Evolutionary conservation across 805 yeast species (phyloP).

Genomic region (Ogataea henricii): DNA sequence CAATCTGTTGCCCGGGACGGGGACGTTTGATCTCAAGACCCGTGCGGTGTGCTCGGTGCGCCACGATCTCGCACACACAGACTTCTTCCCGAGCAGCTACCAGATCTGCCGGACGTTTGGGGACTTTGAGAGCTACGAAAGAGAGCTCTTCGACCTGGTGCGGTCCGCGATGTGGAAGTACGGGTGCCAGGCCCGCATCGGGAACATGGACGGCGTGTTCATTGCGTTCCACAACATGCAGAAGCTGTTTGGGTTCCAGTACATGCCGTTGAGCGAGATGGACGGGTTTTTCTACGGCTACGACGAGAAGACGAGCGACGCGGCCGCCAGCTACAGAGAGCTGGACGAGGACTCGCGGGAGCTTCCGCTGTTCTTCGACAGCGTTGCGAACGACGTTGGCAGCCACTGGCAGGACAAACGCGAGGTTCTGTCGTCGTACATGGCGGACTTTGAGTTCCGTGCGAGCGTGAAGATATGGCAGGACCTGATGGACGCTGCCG

Average conservation of each 20-base stretch:
- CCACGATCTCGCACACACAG: slow-evolving; percentile 62
- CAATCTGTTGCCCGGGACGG: slow-evolving; percentile 78
- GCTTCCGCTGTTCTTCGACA: background rate
- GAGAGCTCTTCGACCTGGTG: slow-evolving; percentile 76
- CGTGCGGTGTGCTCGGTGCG: slow-evolving; percentile 88
- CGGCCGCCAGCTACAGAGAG: background rate
- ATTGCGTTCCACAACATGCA: slow-evolving; percentile 86
- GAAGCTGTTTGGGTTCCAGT: slow-evolving; percentile 86
- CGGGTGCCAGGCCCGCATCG: slow-evolving; percentile 88
- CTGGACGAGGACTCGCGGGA: slow-evolving; percentile 15
- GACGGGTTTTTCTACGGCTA: slow-evolving; percentile 62
- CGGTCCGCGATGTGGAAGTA: slow-evolving; percentile 81
- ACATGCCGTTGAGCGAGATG: slow-evolving; percentile 71
- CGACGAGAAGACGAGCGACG: slow-evolving; percentile 1
- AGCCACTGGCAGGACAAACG: slow-evolving; percentile 34
- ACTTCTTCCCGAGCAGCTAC: slow-evolving; percentile 62
- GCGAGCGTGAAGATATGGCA: slow-evolving; percentile 56
- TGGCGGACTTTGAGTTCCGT: slow-evolving; percentile 72
- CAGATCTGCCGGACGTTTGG: slow-evolving; percentile 66
- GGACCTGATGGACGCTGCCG: slow-evolving; percentile 43
- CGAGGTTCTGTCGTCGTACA: slow-evolving; percentile 43
- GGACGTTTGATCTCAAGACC: slow-evolving; percentile 89
- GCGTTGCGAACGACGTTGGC: slow-evolving; percentile 29
- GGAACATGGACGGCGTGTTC: slow-evolving; percentile 95
- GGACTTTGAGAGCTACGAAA: slow-evolving; percentile 72